Conservation (phyloP, 148 eudicot species). For the Cornus florida region DNA sequence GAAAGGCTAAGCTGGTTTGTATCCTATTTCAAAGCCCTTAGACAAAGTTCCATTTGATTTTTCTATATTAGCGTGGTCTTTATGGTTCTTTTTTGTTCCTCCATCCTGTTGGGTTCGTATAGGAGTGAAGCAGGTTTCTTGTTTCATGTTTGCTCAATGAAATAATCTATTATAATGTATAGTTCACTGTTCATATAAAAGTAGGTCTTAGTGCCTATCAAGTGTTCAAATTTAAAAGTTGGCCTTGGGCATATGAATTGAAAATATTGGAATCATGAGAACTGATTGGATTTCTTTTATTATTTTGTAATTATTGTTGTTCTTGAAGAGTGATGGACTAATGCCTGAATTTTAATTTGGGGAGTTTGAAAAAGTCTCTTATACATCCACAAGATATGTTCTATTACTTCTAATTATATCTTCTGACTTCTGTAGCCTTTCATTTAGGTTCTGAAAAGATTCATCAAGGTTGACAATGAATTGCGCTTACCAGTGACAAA, state of each 20-base stretch:
- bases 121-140: background rate
- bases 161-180: background rate
- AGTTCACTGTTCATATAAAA: background rate
- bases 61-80: background rate
- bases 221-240: background rate
- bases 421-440: background rate
- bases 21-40: background rate
- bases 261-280: background rate
- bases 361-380: background rate
- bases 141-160: background rate
- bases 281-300: background rate
- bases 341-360: too few relatives aligned
- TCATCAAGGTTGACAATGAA: constrained; percentile 65
- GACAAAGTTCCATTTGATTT: constrained; percentile 1
- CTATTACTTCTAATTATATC: background rate
- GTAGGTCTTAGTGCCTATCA: background rate
- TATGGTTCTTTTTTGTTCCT: background rate
- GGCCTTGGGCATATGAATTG: background rate
- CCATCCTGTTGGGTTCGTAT: background rate
- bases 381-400: background rate
- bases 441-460: constrained; percentile 65
- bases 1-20: constrained; percentile 62
- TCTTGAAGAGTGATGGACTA: background rate
- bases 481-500: constrained; percentile 81
- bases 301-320: background rate